Evolutionary conservation across 768 basidiomycete species (phyloP).

Genomic region (Gyrodon lividus): DNA sequence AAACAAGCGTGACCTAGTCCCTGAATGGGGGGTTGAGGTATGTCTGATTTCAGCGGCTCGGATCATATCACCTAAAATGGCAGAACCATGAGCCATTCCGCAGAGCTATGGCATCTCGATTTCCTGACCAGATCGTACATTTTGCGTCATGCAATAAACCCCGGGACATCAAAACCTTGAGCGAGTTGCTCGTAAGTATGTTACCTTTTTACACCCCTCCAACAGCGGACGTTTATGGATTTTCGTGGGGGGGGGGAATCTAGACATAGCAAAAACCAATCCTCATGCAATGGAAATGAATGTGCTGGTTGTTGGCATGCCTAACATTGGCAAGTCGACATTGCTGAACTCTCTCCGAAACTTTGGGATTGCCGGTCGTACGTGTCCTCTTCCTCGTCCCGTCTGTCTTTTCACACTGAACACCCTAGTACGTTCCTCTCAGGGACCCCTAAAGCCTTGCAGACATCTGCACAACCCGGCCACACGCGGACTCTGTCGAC

Average conservation of each 20-base stretch:
- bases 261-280: slow-evolving; percentile 69
- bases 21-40: slow-evolving; percentile 86
- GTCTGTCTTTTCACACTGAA: slow-evolving; percentile 2
- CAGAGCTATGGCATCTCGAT: slow-evolving; percentile 65
- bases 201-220: slow-evolving; percentile 22
- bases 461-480: slow-evolving; percentile 87
- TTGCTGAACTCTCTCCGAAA: slow-evolving; percentile 86
- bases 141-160: slow-evolving; percentile 73
- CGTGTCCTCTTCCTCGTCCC: slow-evolving; percentile 30
- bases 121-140: slow-evolving; percentile 65
- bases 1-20: slow-evolving; percentile 91
- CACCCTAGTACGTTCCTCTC: slow-evolving; percentile 4
- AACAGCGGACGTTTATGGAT: slow-evolving; percentile 1
- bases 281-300: slow-evolving; percentile 76
- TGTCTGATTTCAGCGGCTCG: slow-evolving; percentile 6
- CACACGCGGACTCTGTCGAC: slow-evolving; percentile 88
- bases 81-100: slow-evolving; percentile 59
- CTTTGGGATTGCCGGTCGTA: slow-evolving; percentile 85
- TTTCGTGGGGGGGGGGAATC: not conserved
- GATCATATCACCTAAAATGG: slow-evolving; percentile 11
- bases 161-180: slow-evolving; percentile 63
- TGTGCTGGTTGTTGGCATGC: slow-evolving; percentile 96
- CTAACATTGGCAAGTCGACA: slow-evolving; percentile 97
- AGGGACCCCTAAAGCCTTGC: slow-evolving; percentile 86
- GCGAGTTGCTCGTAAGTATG: slow-evolving; percentile 72